phyloP scores from a whole-genome alignment of 495 filamentous ascomycete genomes.

The Lasiosphaeriaceae sp. region DNA sequence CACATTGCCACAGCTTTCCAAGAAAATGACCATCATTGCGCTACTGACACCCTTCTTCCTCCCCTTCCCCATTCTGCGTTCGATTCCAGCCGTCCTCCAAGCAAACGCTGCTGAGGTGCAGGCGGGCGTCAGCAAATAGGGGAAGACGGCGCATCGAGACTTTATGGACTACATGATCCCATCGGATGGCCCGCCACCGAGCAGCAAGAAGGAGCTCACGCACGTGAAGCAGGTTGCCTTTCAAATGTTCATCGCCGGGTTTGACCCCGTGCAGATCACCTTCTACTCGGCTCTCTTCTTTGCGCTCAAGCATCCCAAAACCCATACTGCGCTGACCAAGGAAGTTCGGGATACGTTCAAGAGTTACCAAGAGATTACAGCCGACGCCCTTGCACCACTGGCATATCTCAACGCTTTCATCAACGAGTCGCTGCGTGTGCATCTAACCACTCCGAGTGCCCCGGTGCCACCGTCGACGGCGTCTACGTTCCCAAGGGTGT shows the following conservation, averaged over 20 bases:
- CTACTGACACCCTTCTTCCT: slow-evolving; percentile 14
- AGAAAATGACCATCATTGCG: slow-evolving; percentile 20
- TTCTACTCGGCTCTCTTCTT: slow-evolving; percentile 17
- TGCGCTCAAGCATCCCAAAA: slow-evolving; percentile 13
- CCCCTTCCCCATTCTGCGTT: slow-evolving; percentile 7
- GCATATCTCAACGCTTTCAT: slow-evolving; percentile 17
- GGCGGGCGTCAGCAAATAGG: slow-evolving; percentile 19
- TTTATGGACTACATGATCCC: slow-evolving; percentile 23
- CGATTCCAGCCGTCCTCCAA: slow-evolving; percentile 2
- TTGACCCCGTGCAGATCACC: slow-evolving; percentile 13
- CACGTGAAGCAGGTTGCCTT: slow-evolving; percentile 15
- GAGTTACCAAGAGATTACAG: slow-evolving; percentile 18
- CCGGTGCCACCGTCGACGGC: slow-evolving; percentile 22
- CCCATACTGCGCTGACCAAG: not conserved
- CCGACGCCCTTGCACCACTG: slow-evolving; percentile 4
- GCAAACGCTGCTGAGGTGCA: slow-evolving; percentile 16
- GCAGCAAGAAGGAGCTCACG: slow-evolving; percentile 14
- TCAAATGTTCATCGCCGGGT: slow-evolving; percentile 25
- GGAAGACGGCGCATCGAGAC: slow-evolving; percentile 17
- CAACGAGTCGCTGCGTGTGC: slow-evolving; percentile 19
- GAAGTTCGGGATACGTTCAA: slow-evolving; percentile 20
- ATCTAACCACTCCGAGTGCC: slow-evolving; percentile 7
- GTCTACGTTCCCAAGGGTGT: slow-evolving; percentile 22
- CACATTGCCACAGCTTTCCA: slow-evolving; percentile 16
- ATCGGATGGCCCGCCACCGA: slow-evolving; percentile 9